Base-by-base conservation (phyloP, 2,329 filamentous ascomycete species). In the Parascedosporium putredinis region DNA sequence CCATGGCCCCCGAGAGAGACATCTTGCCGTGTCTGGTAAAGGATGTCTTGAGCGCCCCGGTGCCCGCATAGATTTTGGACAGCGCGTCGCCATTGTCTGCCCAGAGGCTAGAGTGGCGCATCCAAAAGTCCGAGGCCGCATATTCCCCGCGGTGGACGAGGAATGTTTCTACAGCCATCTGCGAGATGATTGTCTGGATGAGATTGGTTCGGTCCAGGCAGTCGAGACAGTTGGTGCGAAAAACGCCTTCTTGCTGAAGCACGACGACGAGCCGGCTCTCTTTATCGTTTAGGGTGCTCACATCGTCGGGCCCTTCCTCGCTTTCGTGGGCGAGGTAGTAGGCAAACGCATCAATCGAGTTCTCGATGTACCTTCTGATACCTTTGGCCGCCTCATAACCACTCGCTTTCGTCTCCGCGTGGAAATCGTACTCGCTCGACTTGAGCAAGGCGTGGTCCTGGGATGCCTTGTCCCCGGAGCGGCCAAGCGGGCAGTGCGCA, bases 1-100 rank as follows among this genome's bases (percentile, higher is more conserved):
- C 90, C 57, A 98, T 79, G 9, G 90, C 88, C 24, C 93, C 93
- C 1, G 90, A 88, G 22, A 97, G 67, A 9, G 90, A 95, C 88
- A 95, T 96, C 67, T 96, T 97, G 29, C 93, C 93, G 60, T 86
- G 83, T 51, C 93, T 78, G 2, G 93, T 98, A 58, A 95, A 97
- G 0, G 90, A 96, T 2, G 89, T 90, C 64, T 97, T 98, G 42
- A 98, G 71, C 14, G 93, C 93, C 4, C 93, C 93, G 3, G 93
- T 98, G 22, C 93, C 93, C 7, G 93, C 93, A 62, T 98, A 98
- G 23, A 96, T 97, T 60, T 88, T 88, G 10, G 90, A 96, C 45
- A 98, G 67, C 5, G 86, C 85, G 68, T 98, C 93, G 20, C 93
- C 93, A 61, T 96, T 97, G 65, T 98, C 93, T 29, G 93, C 93